These are phyloP conservation scores for Poa annua DNA, from an alignment of 176 grass and related monocot species.

Conservation along the genomic window DNA sequence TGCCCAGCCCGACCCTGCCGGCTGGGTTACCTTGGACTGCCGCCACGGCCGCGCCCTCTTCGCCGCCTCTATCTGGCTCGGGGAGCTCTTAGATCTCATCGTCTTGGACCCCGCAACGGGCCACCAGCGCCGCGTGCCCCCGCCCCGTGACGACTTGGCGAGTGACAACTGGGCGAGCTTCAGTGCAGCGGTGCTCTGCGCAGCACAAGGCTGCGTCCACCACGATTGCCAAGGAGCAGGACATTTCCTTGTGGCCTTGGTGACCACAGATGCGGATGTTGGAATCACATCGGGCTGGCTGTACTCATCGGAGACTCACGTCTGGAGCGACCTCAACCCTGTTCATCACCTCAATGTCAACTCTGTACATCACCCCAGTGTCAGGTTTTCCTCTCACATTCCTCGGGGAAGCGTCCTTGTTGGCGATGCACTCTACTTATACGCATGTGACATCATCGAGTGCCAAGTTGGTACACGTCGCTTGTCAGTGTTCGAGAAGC, in stretches of 20 bases:
- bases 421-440: too few relatives aligned
- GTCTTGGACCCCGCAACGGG: background rate
- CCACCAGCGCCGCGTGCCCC: background rate
- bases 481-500: background rate
- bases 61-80: background rate
- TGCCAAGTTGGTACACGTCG: too few relatives aligned
- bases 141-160: too few relatives aligned
- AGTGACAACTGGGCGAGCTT: background rate
- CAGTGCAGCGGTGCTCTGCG: background rate
- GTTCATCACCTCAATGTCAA: background rate
- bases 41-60: background rate
- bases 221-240: background rate
- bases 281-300: background rate
- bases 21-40: background rate
- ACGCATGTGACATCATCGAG: too few relatives aligned
- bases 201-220: background rate
- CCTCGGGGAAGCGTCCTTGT: too few relatives aligned
- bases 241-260: background rate
- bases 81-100: background rate
- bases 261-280: background rate
- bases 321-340: too few relatives aligned
- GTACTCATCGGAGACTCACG: background rate
- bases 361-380: too few relatives aligned
- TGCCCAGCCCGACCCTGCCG: background rate
- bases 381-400: background rate